A percentile compares a stretch with the other conserved stretches of the same genome.
These are phyloP conservation scores for Gossypium davidsonii DNA, from an alignment of 441 rosid genomes.

Conservation along the genomic window DNA sequence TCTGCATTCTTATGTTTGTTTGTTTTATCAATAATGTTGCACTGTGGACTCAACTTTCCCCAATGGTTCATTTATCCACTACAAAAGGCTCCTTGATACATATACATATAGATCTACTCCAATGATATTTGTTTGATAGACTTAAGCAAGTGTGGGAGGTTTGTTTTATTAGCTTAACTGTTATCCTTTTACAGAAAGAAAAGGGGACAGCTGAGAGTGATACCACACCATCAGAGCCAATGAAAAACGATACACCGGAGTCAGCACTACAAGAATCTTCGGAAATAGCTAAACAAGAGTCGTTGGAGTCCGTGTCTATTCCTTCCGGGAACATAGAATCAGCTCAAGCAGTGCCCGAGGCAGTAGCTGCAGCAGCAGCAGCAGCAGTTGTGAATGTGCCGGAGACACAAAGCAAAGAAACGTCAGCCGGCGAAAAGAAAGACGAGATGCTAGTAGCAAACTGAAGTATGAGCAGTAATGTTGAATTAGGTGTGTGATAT, in stretches of 20 bases:
- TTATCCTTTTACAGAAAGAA: constrained; percentile 24
- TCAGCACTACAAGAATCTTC: not conserved
- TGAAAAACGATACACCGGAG: not conserved
- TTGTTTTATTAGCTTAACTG: not conserved
- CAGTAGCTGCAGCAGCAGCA: not conserved
- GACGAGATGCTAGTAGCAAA: constrained; percentile 10
- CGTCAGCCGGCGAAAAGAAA: not conserved
- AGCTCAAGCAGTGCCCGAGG: constrained; percentile 11
- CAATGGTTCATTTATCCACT: no score
- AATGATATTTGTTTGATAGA: no score
- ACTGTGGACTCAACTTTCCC: not conserved
- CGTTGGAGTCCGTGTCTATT: not conserved
- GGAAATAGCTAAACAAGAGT: not conserved
- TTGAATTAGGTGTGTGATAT: constrained; percentile 5
- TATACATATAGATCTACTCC: no score
- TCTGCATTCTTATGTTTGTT: not conserved
- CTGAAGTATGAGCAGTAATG: constrained; percentile 2
- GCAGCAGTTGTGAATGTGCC: not conserved
- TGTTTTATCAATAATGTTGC: not conserved
- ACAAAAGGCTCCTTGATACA: no score
- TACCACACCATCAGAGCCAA: constrained; percentile 2
- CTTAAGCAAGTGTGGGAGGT: no score
- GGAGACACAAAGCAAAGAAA: constrained; percentile 13
- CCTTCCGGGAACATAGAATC: constrained; percentile 13
- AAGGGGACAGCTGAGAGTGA: constrained; percentile 15